Evolutionary conservation across 1,284 basidiomycete genomes (phyloP).

Genomic region (Lentinula novae-zelandiae): DNA sequence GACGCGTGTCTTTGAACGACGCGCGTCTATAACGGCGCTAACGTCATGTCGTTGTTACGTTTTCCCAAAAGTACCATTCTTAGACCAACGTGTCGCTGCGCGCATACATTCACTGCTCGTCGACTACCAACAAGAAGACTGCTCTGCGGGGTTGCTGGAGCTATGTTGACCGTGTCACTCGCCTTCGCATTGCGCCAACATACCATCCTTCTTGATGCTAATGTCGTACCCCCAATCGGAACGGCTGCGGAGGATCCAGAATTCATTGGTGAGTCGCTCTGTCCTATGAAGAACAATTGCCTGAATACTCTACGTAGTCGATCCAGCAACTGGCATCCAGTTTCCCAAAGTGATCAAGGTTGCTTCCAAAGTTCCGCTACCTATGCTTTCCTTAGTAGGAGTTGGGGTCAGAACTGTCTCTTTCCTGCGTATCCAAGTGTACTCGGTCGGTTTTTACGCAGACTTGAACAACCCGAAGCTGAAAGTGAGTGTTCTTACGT

Average conservation of each 20-base stretch:
- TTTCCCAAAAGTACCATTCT: background rate
- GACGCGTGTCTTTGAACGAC: background rate
- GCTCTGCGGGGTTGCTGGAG: slow-evolving; percentile 18
- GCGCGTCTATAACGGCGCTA: background rate
- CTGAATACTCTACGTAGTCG: slow-evolving; percentile 37
- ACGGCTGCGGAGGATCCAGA: slow-evolving; percentile 13
- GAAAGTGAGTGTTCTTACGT: slow-evolving; percentile 32
- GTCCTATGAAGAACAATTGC: too few species aligned
- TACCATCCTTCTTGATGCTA: slow-evolving; percentile 29
- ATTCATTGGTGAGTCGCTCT: slow-evolving; percentile 17
- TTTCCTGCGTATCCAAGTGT: slow-evolving; percentile 80
- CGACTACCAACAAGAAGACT: slow-evolving; percentile 14
- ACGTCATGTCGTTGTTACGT: background rate
- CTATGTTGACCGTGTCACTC: slow-evolving; percentile 14
- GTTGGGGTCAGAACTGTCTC: slow-evolving; percentile 83
- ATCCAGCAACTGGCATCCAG: slow-evolving; percentile 66
- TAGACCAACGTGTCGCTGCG: background rate
- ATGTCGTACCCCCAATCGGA: slow-evolving; percentile 1
- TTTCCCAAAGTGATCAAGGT: slow-evolving; percentile 66
- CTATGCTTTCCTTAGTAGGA: slow-evolving; percentile 69
- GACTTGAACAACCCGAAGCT: slow-evolving; percentile 64
- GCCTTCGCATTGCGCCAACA: slow-evolving; percentile 7
- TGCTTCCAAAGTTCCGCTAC: slow-evolving; percentile 56
- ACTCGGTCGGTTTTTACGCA: slow-evolving; percentile 84
- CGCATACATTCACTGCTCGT: background rate